A percentile compares a stretch with the other conserved stretches of the same genome.
Conservation (phyloP, 352 stramenopile species). For the Discostella stelligera region DNA sequence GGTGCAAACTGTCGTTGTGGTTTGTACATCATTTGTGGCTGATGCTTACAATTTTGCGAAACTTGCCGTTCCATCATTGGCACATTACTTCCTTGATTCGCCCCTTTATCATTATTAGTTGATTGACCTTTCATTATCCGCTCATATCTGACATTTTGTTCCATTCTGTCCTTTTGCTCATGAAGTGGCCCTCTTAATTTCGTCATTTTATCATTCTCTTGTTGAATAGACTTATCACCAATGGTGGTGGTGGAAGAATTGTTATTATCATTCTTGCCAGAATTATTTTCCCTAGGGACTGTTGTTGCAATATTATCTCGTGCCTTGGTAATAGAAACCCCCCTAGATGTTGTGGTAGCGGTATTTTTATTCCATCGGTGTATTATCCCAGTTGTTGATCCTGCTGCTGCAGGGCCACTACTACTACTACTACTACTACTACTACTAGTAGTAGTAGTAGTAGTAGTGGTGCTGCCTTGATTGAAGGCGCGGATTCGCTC, state of each 20-base stretch:
- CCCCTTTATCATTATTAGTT: not conserved
- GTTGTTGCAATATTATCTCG: constrained; percentile 23
- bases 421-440: not conserved
- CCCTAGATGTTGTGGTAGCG: too few relatives aligned
- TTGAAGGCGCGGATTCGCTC: constrained; percentile 25
- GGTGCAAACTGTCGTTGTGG: not conserved
- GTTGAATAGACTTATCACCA: not conserved
- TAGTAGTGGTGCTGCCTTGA: not conserved
- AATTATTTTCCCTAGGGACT: not conserved
- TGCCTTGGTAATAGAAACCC: not conserved
- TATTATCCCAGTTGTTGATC: constrained; percentile 9
- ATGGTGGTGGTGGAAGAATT: not conserved
- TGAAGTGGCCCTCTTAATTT: not conserved
- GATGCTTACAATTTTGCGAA: not conserved
- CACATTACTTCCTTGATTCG: constrained; percentile 21
- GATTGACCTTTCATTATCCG: not conserved
- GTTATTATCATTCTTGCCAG: not conserved
- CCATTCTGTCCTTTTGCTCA: not conserved
- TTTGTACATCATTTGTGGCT: not conserved
- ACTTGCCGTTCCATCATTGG: constrained; percentile 5
- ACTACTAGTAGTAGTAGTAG: too few relatives aligned
- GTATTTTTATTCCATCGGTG: constrained; percentile 4
- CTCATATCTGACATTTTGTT: not conserved
- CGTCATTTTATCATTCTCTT: not conserved
- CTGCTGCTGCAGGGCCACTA: not conserved